Evolutionary conservation across 2,329 filamentous ascomycete genomes (phyloP), one percentile per base, ranked within the genome.

Genomic region (Trichoderma sp.): DNA sequence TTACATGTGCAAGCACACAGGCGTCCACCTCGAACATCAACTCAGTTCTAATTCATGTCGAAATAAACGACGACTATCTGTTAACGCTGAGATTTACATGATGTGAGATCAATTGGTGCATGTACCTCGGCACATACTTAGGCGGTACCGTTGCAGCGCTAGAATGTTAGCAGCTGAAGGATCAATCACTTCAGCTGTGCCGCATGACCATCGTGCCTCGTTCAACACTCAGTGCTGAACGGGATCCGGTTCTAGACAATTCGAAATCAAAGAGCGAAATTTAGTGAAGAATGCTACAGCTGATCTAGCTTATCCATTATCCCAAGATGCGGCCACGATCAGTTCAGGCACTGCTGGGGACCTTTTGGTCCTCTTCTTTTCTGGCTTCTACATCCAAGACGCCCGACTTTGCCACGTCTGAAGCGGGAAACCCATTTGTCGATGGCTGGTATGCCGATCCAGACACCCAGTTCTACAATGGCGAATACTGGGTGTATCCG

Each of bases 391-490:
- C 19, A 3, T 50, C 61, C 48, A 53, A 37, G n/a, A 56, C 67
- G 4, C 78, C 75, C 12, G 74, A 81, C 70, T 80, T 78, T 68
- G 73, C 76, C 2, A 82, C 80, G 3, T 75, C 79, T 1, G 79
- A 80, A 67, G 76, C 80, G 1, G 80, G 80, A 17, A 85, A 85
- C 66, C 83, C 83, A 6, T 80, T 84, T 61, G 77, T 84, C 27
- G 76, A 80, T 1, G 82, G 82, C 60, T 83, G 81, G 81, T 85
- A 85, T 71, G 83, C 83, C 8, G 83, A 85, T 67, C 83, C 83
- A 0, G 83, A 84, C 72, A 80, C 77, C 29, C 81, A 79, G 61
- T 80, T 81, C 73, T 85, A 83, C 74, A 73, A 80, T 17, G 74
- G 73, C 32, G 71, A 78, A 45, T 84, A 82, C 73, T 85, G 81